A percentile compares a stretch with the other conserved stretches of the same genome.
Conservation (phyloP, 495 filamentous ascomycete species). For the Xylaria flabelliformis region DNA sequence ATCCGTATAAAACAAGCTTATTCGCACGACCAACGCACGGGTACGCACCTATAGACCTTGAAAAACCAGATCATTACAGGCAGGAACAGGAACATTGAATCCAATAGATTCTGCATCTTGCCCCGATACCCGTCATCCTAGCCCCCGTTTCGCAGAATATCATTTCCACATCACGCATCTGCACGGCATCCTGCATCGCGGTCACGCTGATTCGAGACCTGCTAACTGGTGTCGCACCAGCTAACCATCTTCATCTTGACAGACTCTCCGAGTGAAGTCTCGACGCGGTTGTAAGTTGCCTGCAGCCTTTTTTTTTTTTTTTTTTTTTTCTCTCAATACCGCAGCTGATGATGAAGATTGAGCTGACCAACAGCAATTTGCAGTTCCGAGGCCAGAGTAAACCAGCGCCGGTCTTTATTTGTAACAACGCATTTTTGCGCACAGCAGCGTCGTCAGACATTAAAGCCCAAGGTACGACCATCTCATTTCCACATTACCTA, state of each 20-base stretch:
- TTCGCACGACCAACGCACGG: constrained; percentile 29
- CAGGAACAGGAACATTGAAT: constrained; percentile 27
- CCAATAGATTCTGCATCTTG: constrained; percentile 34
- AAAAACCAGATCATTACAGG: constrained; percentile 28
- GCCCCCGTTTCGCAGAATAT: constrained; percentile 13
- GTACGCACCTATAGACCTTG: constrained; percentile 36
- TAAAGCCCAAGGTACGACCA: constrained; percentile 26
- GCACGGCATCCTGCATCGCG: constrained; percentile 16
- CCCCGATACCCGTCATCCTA: constrained; percentile 34
- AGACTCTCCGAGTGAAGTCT: not conserved
- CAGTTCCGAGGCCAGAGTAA: not conserved
- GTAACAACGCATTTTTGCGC: constrained; percentile 8
- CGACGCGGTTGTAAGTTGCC: constrained; percentile 1
- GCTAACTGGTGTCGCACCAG: not conserved
- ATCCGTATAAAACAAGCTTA: constrained; percentile 23
- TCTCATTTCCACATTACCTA: constrained; percentile 29
- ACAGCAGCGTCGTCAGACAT: constrained; percentile 14
- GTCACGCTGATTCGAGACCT: constrained; percentile 5
- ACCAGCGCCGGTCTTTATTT: constrained; percentile 9
- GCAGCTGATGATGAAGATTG: not conserved
- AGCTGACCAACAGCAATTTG: not conserved
- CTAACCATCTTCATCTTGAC: not conserved
- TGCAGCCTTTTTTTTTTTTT: too few species aligned
- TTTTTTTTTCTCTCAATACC: too few species aligned
- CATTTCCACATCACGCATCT: constrained; percentile 17